These are phyloP conservation scores for Hypericum perforatum DNA, from an alignment of 345 rosid species.

Conservation along the genomic window DNA sequence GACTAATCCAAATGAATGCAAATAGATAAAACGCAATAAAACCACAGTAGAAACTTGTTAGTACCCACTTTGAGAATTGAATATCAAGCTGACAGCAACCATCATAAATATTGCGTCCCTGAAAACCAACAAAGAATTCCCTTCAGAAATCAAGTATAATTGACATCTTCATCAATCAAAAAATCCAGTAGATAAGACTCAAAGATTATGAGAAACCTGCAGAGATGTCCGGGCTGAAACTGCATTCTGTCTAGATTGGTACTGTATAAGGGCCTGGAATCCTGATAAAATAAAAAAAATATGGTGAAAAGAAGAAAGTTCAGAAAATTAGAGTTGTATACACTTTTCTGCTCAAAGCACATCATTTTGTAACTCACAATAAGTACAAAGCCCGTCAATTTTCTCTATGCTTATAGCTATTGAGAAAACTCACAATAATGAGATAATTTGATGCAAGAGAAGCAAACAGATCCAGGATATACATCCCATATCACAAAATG, in stretches of 20 bases:
- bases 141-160: conserved; percentile 8
- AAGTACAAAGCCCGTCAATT: too few relatives aligned
- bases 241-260: conserved; percentile 65
- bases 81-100: conserved; percentile 98
- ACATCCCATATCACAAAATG: conserved; percentile 9
- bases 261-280: conserved; percentile 95
- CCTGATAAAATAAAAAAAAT: conserved; percentile 36
- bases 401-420: too few relatives aligned
- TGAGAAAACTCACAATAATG: conserved; percentile 5
- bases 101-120: conserved; percentile 98
- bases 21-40: neutral
- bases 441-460: conserved; percentile 1
- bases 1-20: conserved; percentile 6
- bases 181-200: conserved; percentile 3
- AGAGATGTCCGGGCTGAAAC: conserved; percentile 75
- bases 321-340: neutral
- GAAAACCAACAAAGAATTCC: conserved; percentile 9
- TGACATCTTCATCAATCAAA: neutral
- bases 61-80: conserved; percentile 75
- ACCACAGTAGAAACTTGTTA: conserved; percentile 2
- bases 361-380: conserved; percentile 6
- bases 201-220: conserved; percentile 39
- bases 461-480: conserved; percentile 7
- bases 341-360: neutral
- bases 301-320: conserved; percentile 1